phyloP scores from a whole-genome alignment of 2,329 filamentous ascomycete genomes.

The Trichoderma brevicompactum region DNA sequence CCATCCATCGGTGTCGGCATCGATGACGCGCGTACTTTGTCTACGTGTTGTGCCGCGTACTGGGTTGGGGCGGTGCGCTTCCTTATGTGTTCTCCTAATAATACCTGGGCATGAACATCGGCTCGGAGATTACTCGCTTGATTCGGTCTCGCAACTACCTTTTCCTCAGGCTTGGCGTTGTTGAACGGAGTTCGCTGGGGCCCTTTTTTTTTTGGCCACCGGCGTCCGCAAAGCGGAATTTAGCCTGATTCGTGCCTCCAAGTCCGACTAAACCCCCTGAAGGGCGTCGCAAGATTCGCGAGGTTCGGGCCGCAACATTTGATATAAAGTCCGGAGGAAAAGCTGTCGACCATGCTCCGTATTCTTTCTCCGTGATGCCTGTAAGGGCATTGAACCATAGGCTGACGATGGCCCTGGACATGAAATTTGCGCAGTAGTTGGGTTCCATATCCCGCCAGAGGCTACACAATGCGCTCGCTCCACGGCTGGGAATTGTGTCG shows the following conservation, averaged over 20 bases:
- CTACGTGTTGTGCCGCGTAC: background rate
- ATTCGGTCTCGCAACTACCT: conserved; percentile 13
- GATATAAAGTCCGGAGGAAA: background rate
- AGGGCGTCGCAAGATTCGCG: conserved; percentile 11
- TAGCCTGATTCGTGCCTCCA: conserved; percentile 10
- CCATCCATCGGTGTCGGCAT: background rate
- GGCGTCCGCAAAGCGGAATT: background rate
- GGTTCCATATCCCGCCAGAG: too few species aligned
- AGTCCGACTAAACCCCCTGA: background rate
- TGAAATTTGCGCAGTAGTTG: background rate
- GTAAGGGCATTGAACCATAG: background rate
- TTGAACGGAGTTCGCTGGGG: background rate
- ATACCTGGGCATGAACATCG: background rate
- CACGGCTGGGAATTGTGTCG: too few species aligned
- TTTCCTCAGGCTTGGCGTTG: background rate
- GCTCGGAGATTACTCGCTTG: conserved; percentile 22
- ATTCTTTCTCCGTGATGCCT: too few species aligned
- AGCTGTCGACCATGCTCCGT: background rate
- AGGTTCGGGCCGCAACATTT: conserved; percentile 10
- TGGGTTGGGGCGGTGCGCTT: background rate
- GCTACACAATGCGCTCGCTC: too few species aligned
- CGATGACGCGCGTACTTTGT: background rate
- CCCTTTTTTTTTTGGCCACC: background rate
- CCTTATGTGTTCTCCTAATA: background rate
- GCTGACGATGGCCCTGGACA: background rate